Evolutionary conservation across 1,139 yeast species (phyloP).

Genomic region (Blastobotrys aristatus): DNA sequence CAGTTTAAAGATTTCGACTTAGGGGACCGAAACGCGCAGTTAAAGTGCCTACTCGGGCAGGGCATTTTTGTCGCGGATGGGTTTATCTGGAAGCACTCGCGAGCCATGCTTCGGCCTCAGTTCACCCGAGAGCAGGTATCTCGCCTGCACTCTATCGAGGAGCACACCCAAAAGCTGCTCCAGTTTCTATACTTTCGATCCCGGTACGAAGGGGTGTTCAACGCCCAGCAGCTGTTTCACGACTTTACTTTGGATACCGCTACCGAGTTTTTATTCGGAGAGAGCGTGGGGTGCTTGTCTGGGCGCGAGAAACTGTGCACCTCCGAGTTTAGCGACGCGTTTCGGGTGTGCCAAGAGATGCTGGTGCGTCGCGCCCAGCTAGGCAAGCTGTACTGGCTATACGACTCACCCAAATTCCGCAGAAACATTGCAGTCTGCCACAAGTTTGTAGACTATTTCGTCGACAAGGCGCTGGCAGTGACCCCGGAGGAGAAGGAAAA

Average conservation of each 20-base stretch:
- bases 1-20: conserved; percentile 47
- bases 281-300: conserved; percentile 40
- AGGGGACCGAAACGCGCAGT: conserved; percentile 43
- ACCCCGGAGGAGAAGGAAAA: conserved; percentile 23
- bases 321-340: conserved; percentile 41
- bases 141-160: conserved; percentile 45
- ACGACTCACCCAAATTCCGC: background rate
- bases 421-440: conserved; percentile 5
- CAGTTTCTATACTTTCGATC: conserved; percentile 13
- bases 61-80: conserved; percentile 56
- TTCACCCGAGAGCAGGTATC: conserved; percentile 51
- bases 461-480: conserved; percentile 38
- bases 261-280: conserved; percentile 56
- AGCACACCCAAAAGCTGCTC: conserved; percentile 38
- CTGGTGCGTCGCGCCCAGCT: conserved; percentile 35
- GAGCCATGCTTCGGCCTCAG: conserved; percentile 55
- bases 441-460: conserved; percentile 32
- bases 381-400: conserved; percentile 1
- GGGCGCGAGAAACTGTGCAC: conserved; percentile 13
- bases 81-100: conserved; percentile 51
- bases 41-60: conserved; percentile 46
- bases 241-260: conserved; percentile 53
- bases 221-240: conserved; percentile 47
- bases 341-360: conserved; percentile 40
- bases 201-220: conserved; percentile 35